These are phyloP conservation scores for Globisporangium nodosum DNA, from an alignment of 352 stramenopile species.

Conservation along the genomic window DNA sequence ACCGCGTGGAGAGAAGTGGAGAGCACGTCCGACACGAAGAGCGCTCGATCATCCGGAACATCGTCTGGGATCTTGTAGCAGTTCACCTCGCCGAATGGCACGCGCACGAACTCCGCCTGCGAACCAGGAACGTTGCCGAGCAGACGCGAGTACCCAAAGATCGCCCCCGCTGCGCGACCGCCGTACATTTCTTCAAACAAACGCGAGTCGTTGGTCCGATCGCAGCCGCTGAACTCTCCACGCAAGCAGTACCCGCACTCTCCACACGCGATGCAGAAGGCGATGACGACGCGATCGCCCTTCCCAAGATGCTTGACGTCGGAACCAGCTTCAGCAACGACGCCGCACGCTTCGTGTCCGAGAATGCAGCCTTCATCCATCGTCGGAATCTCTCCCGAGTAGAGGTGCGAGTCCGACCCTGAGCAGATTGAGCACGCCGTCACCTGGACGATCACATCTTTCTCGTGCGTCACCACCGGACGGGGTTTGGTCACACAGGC, in stretches of 20 bases:
- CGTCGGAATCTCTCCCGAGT: conserved; percentile 23
- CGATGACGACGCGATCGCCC: conserved; percentile 65
- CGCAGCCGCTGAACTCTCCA: conserved; percentile 57
- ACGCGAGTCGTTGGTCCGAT: conserved; percentile 62
- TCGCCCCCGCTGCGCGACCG: conserved; percentile 47
- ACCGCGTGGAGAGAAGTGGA: conserved; percentile 53
- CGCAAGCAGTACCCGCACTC: conserved; percentile 61
- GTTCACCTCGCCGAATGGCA: conserved; percentile 70
- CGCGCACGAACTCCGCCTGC: conserved; percentile 70
- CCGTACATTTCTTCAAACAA: conserved; percentile 62
- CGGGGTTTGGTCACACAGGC: conserved; percentile 16
- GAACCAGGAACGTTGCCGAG: conserved; percentile 55
- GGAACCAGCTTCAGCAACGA: conserved; percentile 49
- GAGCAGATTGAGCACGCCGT: conserved; percentile 54
- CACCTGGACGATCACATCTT: conserved; percentile 63
- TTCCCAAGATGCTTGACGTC: conserved; percentile 43
- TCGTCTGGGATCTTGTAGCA: conserved; percentile 51
- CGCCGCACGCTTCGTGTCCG: conserved; percentile 58
- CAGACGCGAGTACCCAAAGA: conserved; percentile 54
- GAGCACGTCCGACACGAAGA: conserved; percentile 57
- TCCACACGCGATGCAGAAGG: conserved; percentile 64
- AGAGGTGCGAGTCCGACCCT: conserved; percentile 41
- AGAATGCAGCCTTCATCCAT: conserved; percentile 62
- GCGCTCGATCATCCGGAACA: conserved; percentile 55
- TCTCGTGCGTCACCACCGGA: conserved; percentile 21